Evolutionary conservation across 1,284 basidiomycete genomes (phyloP).

Genomic region (Cutaneotrichosporon cutaneum): DNA sequence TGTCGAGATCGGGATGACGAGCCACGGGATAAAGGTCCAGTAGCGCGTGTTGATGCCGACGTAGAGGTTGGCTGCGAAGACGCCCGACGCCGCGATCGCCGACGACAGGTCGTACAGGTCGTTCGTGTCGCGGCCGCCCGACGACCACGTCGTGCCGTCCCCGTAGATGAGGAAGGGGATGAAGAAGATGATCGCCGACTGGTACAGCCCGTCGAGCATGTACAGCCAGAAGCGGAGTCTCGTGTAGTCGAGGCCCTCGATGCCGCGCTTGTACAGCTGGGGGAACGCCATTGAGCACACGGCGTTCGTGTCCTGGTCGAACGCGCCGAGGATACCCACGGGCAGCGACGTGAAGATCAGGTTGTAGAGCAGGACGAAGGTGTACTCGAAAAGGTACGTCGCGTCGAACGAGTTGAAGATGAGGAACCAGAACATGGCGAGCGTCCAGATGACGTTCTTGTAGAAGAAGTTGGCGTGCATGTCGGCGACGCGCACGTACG

Average conservation of each 20-base stretch:
- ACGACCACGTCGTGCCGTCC: constrained; percentile 62
- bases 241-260: constrained; percentile 89
- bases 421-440: constrained; percentile 92
- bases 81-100: constrained; percentile 80
- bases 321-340: constrained; percentile 86
- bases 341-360: constrained; percentile 91
- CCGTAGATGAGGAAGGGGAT: constrained; percentile 79
- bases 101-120: constrained; percentile 88
- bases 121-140: constrained; percentile 72
- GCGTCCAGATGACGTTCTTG: constrained; percentile 63
- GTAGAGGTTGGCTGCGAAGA: constrained; percentile 81
- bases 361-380: constrained; percentile 86
- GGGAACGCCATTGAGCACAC: constrained; percentile 87
- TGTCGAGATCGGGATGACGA: constrained; percentile 74
- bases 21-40: constrained; percentile 84
- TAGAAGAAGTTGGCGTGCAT: constrained; percentile 99
- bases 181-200: constrained; percentile 86
- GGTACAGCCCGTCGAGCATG: constrained; percentile 91
- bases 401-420: constrained; percentile 84
- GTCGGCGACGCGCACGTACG: constrained; percentile 92
- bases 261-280: constrained; percentile 89
- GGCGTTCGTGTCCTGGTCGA: constrained; percentile 94
- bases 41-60: constrained; percentile 86
- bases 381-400: constrained; percentile 94
- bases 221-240: constrained; percentile 88